These are phyloP conservation scores for Castanea crenata DNA, from an alignment of 306 rosid genomes.

Conservation along the genomic window DNA sequence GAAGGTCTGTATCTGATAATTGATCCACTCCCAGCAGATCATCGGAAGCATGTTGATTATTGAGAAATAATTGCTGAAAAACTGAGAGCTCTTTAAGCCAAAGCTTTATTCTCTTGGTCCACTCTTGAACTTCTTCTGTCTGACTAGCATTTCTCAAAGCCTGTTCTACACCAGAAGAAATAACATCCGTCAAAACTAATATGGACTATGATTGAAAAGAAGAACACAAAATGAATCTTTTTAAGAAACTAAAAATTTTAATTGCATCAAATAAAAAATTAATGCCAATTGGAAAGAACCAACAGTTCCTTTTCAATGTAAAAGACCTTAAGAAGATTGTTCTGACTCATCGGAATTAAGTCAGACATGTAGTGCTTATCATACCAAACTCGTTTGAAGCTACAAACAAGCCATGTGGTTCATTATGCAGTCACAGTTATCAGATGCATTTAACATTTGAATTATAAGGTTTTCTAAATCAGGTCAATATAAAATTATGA, in stretches of 20 bases:
- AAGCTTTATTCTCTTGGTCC: conserved; percentile 54
- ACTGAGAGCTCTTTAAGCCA: conserved; percentile 66
- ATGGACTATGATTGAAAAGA: background rate
- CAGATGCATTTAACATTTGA: background rate
- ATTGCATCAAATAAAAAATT: background rate
- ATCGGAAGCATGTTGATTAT: conserved; percentile 45
- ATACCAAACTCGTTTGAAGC: background rate
- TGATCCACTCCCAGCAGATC: conserved; percentile 47
- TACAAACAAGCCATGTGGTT: background rate
- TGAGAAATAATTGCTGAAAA: conserved; percentile 51
- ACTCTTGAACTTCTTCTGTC: conserved; percentile 47
- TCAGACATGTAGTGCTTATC: background rate
- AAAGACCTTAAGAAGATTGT: background rate
- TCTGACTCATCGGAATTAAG: background rate
- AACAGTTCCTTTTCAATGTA: background rate
- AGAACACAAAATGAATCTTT: conserved; percentile 5
- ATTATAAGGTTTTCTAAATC: background rate
- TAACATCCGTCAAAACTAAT: conserved; percentile 25
- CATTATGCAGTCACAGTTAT: background rate
- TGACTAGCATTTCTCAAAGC: conserved; percentile 41
- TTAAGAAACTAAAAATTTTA: background rate
- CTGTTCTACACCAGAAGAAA: conserved; percentile 40
- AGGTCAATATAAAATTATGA: background rate
- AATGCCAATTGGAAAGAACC: background rate
- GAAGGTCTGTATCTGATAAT: conserved; percentile 68